phyloP scores from a whole-genome alignment of 768 basidiomycete genomes.

The Hortiboletus campestris region DNA sequence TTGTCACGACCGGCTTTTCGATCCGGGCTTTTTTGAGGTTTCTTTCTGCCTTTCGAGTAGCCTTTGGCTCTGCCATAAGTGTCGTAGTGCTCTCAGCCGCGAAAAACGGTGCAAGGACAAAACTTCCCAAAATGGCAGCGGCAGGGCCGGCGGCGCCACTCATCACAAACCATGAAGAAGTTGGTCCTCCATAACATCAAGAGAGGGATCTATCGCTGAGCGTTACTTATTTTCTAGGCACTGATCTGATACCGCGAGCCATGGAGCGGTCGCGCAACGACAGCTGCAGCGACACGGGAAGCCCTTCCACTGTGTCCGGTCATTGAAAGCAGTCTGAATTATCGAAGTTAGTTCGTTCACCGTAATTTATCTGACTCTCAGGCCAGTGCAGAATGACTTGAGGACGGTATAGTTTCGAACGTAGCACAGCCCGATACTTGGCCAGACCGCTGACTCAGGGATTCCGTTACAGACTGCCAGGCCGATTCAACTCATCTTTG shows the following conservation, averaged over 20 bases:
- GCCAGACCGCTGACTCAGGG: not conserved
- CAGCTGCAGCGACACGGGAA: not conserved
- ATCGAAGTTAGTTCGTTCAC: not conserved
- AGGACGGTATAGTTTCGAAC: too few relatives aligned
- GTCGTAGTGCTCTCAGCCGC: not conserved
- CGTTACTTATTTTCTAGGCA: not conserved
- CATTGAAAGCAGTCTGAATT: not conserved
- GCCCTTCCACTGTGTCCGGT: not conserved
- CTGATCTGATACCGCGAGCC: not conserved
- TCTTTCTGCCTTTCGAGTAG: slow-evolving; percentile 21
- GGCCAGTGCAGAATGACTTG: not conserved
- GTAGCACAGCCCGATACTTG: not conserved
- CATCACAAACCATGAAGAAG: not conserved
- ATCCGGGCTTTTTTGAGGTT: slow-evolving; percentile 25
- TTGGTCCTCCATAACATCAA: not conserved
- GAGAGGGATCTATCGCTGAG: not conserved
- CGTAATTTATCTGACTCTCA: not conserved
- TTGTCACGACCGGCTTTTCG: slow-evolving; percentile 9
- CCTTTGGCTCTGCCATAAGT: slow-evolving; percentile 17
- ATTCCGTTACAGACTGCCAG: slow-evolving; percentile 13
- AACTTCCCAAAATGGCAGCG: slow-evolving; percentile 7
- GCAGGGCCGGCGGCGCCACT: not conserved
- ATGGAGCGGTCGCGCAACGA: not conserved
- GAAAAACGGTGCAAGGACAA: not conserved
- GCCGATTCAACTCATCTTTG: slow-evolving; percentile 10